These are phyloP conservation scores for Helichrysum umbraculigerum DNA, from an alignment of 129 eudicot species.

Conservation along the genomic window DNA sequence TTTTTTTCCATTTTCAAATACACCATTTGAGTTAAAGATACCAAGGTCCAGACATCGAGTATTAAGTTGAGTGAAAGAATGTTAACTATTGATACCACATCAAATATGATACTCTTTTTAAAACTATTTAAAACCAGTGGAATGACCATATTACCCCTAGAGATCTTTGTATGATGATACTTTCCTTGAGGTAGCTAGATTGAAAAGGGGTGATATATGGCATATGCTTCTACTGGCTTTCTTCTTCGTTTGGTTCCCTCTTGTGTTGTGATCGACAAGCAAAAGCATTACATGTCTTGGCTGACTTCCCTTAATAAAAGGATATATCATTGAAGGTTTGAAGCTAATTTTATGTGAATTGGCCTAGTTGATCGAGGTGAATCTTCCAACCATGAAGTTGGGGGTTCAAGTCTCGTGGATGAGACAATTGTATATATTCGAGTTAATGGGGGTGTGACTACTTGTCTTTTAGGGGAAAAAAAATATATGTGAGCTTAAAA, in stretches of 20 bases:
- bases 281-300: not conserved
- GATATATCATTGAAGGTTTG: not conserved
- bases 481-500: not conserved
- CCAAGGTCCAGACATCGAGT: not conserved
- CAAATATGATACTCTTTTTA: not conserved
- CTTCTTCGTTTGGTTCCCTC: slow-evolving; percentile 17
- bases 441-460: no score
- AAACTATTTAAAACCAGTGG: not conserved
- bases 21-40: no score
- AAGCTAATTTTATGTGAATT: not conserved
- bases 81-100: not conserved
- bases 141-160: slow-evolving; percentile 14
- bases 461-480: no score
- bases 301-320: not conserved
- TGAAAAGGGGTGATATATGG: not conserved
- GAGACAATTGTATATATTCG: no score
- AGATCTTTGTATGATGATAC: slow-evolving; percentile 17
- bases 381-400: no score
- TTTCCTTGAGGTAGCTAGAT: slow-evolving; percentile 24
- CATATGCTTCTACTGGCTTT: slow-evolving; percentile 19
- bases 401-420: no score
- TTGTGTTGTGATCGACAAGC: slow-evolving; percentile 11
- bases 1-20: no score
- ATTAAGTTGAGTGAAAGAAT: slow-evolving; percentile 5
- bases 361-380: no score